A percentile compares a stretch with the other conserved stretches of the same genome.
These are phyloP conservation scores for Pleurotus platypus DNA, from an alignment of 768 basidiomycete genomes.

Conservation along the genomic window DNA sequence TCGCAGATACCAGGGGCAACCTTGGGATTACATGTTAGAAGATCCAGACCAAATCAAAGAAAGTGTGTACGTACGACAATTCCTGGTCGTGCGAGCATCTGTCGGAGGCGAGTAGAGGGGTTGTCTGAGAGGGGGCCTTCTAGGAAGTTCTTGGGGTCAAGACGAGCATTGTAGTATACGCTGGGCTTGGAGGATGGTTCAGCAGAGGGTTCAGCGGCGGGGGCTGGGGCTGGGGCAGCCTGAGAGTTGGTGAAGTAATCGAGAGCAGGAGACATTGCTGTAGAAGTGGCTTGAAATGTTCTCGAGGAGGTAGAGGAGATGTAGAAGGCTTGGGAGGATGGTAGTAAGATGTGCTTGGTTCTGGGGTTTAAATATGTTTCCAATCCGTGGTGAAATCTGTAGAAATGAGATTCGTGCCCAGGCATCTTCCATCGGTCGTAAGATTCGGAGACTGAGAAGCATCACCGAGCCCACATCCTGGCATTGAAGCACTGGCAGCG, in stretches of 20 bases:
- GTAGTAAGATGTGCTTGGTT: background rate
- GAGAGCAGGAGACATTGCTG: conserved; percentile 2
- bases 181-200: background rate
- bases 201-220: background rate
- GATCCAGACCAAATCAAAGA: no score
- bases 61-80: conserved; percentile 52
- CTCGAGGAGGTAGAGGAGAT: background rate
- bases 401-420: background rate
- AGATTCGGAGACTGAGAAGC: conserved; percentile 3
- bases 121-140: conserved; percentile 67
- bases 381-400: background rate
- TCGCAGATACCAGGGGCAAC: conserved; percentile 37
- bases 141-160: conserved; percentile 57
- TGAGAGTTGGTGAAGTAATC: conserved; percentile 7
- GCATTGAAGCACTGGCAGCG: conserved; percentile 1
- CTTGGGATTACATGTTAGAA: background rate
- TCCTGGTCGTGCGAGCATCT: conserved; percentile 67
- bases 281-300: background rate
- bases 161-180: conserved; percentile 44
- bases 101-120: conserved; percentile 68
- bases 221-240: background rate
- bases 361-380: conserved; percentile 2
- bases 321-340: background rate
- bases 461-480: conserved; percentile 1
- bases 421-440: background rate